A percentile compares a stretch with the other conserved stretches of the same genome.
These are phyloP conservation scores for Apiospora marii DNA, from an alignment of 2,329 filamentous ascomycete species.

Conservation along the genomic window DNA sequence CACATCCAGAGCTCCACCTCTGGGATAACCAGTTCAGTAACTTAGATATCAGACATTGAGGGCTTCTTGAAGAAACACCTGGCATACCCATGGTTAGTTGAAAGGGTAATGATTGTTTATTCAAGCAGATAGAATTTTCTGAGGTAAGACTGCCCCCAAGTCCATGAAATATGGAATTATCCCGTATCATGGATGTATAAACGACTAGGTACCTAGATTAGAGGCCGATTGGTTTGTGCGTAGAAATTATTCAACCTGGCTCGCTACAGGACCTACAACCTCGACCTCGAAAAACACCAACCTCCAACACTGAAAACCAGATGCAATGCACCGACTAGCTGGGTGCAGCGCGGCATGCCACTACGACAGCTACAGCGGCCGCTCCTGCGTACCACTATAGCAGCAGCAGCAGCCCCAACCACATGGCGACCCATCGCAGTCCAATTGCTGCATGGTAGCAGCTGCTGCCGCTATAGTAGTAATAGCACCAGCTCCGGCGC, in stretches of 20 bases:
- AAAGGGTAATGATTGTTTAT: neutral
- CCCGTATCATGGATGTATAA: neutral
- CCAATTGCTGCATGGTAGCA: slow-evolving; percentile 28
- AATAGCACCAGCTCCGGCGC: slow-evolving; percentile 4
- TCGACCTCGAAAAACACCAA: neutral
- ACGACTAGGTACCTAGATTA: neutral
- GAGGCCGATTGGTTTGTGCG: neutral
- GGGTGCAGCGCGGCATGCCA: slow-evolving; percentile 43
- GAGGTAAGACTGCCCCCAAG: neutral
- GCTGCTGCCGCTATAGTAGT: slow-evolving; percentile 27
- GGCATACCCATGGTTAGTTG: neutral
- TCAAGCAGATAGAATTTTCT: neutral
- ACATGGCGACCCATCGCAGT: slow-evolving; percentile 28
- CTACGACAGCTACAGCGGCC: slow-evolving; percentile 43
- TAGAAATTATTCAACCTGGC: slow-evolving; percentile 14
- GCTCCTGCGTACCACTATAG: slow-evolving; percentile 37
- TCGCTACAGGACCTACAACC: neutral
- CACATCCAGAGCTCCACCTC: slow-evolving; percentile 4
- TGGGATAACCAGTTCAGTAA: neutral
- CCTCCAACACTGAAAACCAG: neutral
- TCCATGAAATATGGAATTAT: neutral
- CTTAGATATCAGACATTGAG: neutral
- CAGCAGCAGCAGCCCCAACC: slow-evolving; percentile 35
- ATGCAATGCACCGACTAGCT: slow-evolving; percentile 38
- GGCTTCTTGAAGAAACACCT: neutral